A percentile compares a stretch with the other conserved stretches of the same genome.
phyloP scores from a whole-genome alignment of 129 eudicot genomes.

The Chrysanthemum seticuspe region DNA sequence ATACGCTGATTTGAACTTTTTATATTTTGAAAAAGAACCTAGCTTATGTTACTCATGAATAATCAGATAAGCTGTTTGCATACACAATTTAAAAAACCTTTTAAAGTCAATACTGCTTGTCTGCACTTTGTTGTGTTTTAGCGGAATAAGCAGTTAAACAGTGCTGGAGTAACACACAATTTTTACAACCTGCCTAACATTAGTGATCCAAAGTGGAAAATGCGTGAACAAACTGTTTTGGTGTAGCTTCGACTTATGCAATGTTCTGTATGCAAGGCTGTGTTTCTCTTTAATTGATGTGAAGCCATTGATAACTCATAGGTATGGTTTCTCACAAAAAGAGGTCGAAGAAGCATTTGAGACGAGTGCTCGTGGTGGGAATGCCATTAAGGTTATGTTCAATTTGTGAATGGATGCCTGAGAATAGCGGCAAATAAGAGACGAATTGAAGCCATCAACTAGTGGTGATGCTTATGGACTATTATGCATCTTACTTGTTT shows the following conservation, averaged over 20 bases:
- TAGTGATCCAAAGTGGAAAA: neutral
- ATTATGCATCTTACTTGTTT: constrained; percentile 1
- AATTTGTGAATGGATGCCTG: constrained; percentile 34
- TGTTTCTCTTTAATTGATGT: constrained; percentile 49
- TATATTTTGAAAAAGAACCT: too few relatives aligned
- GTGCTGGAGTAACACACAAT: too few relatives aligned
- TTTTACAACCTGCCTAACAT: too few relatives aligned
- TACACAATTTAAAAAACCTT: too few relatives aligned
- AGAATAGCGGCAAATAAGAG: constrained; percentile 6
- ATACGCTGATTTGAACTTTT: too few relatives aligned
- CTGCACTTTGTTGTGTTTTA: too few relatives aligned
- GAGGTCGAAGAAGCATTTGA: constrained; percentile 76
- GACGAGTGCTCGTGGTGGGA: constrained; percentile 68
- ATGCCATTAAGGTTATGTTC: constrained; percentile 77
- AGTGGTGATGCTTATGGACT: constrained; percentile 1
- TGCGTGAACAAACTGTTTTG: neutral
- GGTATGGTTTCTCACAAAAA: constrained; percentile 62
- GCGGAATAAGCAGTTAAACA: too few relatives aligned
- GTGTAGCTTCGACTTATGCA: neutral
- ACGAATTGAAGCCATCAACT: constrained; percentile 4
- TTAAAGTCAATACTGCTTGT: too few relatives aligned
- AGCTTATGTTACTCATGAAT: too few relatives aligned
- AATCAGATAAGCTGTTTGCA: too few relatives aligned
- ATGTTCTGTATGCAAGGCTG: too few relatives aligned
- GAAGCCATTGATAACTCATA: constrained; percentile 75